A percentile compares a stretch with the other conserved stretches of the same genome.
Evolutionary conservation across 352 stramenopile genomes (phyloP).

Genomic region (Plasmopara viticola): DNA sequence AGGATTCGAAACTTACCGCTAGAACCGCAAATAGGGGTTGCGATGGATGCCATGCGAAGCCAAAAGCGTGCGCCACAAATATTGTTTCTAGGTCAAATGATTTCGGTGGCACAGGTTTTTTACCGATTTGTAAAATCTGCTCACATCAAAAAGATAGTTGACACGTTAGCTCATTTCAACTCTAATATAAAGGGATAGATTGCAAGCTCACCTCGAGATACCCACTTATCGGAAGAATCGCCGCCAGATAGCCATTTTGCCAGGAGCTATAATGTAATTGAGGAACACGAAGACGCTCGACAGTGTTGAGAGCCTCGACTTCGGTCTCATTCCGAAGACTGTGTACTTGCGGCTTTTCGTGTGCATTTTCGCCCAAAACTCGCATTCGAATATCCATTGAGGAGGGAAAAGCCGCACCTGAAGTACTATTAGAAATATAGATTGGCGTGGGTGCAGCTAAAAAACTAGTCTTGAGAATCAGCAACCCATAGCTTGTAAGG

Average conservation of each 20-base stretch:
- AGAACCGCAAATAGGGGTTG: slow-evolving; percentile 43
- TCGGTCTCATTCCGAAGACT: slow-evolving; percentile 42
- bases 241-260: slow-evolving; percentile 34
- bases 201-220: slow-evolving; percentile 45
- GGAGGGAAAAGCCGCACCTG: slow-evolving; percentile 45
- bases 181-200: not conserved
- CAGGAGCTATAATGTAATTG: slow-evolving; percentile 27
- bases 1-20: slow-evolving; percentile 26
- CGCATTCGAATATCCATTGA: slow-evolving; percentile 35
- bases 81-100: slow-evolving; percentile 49
- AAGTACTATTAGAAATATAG: slow-evolving; percentile 35
- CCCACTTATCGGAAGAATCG: slow-evolving; percentile 35
- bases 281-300: slow-evolving; percentile 31
- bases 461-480: slow-evolving; percentile 35
- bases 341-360: slow-evolving; percentile 49
- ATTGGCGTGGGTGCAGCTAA: slow-evolving; percentile 27
- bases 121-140: slow-evolving; percentile 62
- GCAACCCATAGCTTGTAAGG: slow-evolving; percentile 49
- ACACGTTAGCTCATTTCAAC: not conserved
- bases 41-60: slow-evolving; percentile 57
- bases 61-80: slow-evolving; percentile 53
- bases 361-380: slow-evolving; percentile 46
- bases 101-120: slow-evolving; percentile 61
- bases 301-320: slow-evolving; percentile 21
- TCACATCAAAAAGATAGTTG: not conserved